These are phyloP conservation scores for Solanum verrucosum DNA, from an alignment of 257 asterid species.

Conservation along the genomic window DNA sequence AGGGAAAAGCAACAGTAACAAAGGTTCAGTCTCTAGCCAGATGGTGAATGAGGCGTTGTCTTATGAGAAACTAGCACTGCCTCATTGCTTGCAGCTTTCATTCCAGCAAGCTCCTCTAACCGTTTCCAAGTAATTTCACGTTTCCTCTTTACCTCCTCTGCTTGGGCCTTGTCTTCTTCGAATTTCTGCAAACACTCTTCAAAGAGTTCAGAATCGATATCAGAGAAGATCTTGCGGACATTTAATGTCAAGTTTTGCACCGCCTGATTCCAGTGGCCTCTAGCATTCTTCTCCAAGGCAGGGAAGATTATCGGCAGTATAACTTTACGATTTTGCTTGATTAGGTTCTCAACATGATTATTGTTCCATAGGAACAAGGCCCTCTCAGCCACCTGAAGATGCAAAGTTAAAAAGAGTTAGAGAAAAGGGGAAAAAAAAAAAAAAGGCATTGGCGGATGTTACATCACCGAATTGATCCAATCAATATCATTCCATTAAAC, in stretches of 20 bases:
- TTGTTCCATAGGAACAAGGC: constrained; percentile 75
- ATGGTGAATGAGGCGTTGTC: constrained; percentile 17
- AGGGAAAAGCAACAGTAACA: constrained; percentile 7
- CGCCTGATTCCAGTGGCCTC: constrained; percentile 70
- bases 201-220: constrained; percentile 52
- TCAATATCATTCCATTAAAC: not conserved
- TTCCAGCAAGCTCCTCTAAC: constrained; percentile 53
- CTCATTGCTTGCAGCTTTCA: constrained; percentile 33
- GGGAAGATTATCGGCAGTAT: constrained; percentile 64
- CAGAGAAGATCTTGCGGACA: constrained; percentile 57
- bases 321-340: constrained; percentile 61
- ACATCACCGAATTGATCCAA: not conserved
- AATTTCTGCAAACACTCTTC: constrained; percentile 53
- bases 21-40: constrained; percentile 27
- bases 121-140: constrained; percentile 65
- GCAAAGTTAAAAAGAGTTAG: not conserved
- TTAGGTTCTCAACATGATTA: constrained; percentile 55
- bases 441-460: not conserved
- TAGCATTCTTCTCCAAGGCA: constrained; percentile 54
- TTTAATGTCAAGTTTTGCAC: constrained; percentile 64
- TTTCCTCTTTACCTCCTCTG: constrained; percentile 32
- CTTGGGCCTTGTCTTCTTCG: constrained; percentile 46
- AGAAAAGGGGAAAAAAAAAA: not conserved
- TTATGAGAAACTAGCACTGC: constrained; percentile 27
- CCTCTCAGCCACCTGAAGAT: constrained; percentile 69